A percentile compares a stretch with the other conserved stretches of the same genome.
These are phyloP conservation scores for Eucalyptus albens DNA, from an alignment of 345 rosid genomes.

Conservation along the genomic window DNA sequence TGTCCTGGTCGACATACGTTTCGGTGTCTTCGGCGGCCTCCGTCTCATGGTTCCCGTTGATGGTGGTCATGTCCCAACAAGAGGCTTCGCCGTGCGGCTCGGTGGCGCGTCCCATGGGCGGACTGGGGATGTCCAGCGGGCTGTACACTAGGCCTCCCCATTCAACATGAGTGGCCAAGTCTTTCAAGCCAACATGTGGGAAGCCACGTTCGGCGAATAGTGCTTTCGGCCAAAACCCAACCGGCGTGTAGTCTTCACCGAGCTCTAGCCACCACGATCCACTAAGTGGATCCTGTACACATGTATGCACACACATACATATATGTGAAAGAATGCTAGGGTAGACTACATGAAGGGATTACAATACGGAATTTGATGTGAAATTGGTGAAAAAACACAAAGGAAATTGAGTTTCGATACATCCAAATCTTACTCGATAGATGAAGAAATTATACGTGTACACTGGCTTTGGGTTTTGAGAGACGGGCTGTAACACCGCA, in stretches of 20 bases:
- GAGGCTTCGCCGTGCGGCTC: background rate
- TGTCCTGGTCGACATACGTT: background rate
- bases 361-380: background rate
- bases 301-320: background rate
- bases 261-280: background rate
- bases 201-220: background rate
- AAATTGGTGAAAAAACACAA: background rate
- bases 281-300: background rate
- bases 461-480: background rate
- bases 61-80: background rate
- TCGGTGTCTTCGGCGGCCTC: background rate
- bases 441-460: background rate
- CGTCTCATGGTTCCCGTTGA: background rate
- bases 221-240: background rate
- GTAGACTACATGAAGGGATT: background rate
- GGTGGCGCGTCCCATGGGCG: background rate
- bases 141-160: conserved; percentile 6
- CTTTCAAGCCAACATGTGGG: background rate
- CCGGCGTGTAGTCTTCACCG: background rate
- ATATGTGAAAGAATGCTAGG: background rate
- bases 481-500: background rate
- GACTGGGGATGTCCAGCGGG: background rate
- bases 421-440: background rate
- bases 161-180: background rate
- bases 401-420: background rate